A percentile compares a stretch with the other conserved stretches of the same genome.
These are phyloP conservation scores for Phoma sp. DNA, from an alignment of 2,329 filamentous ascomycete species.

Conservation along the genomic window DNA sequence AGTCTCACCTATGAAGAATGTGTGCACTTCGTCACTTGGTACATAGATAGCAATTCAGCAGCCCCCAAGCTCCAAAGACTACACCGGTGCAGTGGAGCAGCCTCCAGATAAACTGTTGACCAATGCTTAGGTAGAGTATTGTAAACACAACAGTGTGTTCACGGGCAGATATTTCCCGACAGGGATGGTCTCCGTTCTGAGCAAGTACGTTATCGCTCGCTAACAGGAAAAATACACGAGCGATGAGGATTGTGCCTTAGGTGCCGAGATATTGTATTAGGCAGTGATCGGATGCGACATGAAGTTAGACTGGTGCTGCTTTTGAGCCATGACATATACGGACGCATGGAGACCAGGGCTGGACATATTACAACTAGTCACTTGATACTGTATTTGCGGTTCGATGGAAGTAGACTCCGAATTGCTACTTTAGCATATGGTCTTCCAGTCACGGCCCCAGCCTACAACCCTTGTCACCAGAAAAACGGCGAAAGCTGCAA, in stretches of 20 bases:
- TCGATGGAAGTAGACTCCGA: too few species aligned
- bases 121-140: neutral
- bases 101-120: neutral
- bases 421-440: slow-evolving; percentile 4
- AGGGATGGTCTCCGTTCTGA: neutral
- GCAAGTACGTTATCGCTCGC: neutral
- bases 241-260: neutral
- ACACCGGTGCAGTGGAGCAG: too few species aligned
- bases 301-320: neutral
- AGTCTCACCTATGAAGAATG: too few species aligned
- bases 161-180: neutral
- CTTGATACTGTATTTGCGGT: too few species aligned
- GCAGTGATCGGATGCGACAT: neutral
- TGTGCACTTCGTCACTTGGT: too few species aligned
- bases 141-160: neutral
- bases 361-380: too few species aligned
- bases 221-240: neutral
- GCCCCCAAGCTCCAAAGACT: too few species aligned
- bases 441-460: slow-evolving; percentile 23
- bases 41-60: too few species aligned
- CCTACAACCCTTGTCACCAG: slow-evolving; percentile 22
- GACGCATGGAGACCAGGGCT: too few species aligned
- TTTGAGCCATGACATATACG: too few species aligned
- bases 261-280: neutral
- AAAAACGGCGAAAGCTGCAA: slow-evolving; percentile 25